These are phyloP conservation scores for Calycina marina DNA, from an alignment of 2,329 filamentous ascomycete species.

Conservation along the genomic window DNA sequence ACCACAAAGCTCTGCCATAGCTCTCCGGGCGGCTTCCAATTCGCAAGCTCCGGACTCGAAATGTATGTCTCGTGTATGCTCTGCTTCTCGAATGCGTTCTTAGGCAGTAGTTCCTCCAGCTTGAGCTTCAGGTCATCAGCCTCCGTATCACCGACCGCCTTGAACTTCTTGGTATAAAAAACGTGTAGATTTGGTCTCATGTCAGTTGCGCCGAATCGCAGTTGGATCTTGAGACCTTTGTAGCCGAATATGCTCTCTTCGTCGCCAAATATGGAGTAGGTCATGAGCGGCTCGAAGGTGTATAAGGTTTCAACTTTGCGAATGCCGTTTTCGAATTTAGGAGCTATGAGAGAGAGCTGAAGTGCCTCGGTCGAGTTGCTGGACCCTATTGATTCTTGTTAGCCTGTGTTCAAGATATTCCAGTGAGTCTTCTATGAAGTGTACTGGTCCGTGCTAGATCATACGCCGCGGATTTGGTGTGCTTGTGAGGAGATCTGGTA, in stretches of 20 bases:
- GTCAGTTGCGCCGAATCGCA: constrained; percentile 55
- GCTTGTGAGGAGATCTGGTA: too few relatives aligned
- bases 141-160: constrained; percentile 49
- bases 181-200: constrained; percentile 65
- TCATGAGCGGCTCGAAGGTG: constrained; percentile 73
- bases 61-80: constrained; percentile 47
- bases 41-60: constrained; percentile 25
- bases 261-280: constrained; percentile 87
- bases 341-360: constrained; percentile 42
- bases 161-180: constrained; percentile 57
- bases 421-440: too few relatives aligned
- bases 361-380: constrained; percentile 34
- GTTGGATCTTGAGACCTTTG: constrained; percentile 59
- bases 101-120: constrained; percentile 45
- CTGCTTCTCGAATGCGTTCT: constrained; percentile 49
- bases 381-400: constrained; percentile 16
- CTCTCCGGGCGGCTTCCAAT: constrained; percentile 61
- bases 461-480: too few relatives aligned
- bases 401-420: too few relatives aligned
- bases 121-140: constrained; percentile 52
- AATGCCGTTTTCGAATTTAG: constrained; percentile 27
- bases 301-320: constrained; percentile 37
- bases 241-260: constrained; percentile 87
- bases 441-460: too few relatives aligned
- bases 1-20: constrained; percentile 49